Evolutionary conservation across 257 asterid species (phyloP).

Genomic region (Thymus quinquecostatus): DNA sequence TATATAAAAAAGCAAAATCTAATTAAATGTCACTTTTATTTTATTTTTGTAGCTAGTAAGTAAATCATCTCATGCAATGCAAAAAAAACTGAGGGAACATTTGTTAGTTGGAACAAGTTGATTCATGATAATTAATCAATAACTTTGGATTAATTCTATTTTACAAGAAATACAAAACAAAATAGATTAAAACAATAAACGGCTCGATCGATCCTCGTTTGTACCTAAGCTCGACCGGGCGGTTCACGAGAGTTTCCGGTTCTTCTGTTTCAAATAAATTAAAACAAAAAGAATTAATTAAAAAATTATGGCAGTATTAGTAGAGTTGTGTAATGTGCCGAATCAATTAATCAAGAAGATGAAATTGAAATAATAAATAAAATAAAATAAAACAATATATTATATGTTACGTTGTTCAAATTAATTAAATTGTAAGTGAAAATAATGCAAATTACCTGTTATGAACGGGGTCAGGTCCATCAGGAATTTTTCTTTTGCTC

Average conservation of each 20-base stretch:
- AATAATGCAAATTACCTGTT: constrained; percentile 55
- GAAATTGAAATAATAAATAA: neutral
- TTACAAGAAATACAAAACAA: constrained; percentile 37
- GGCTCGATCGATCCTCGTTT: neutral
- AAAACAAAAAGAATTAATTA: neutral
- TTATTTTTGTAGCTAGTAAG: neutral
- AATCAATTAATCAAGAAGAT: neutral
- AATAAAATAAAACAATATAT: too few relatives aligned
- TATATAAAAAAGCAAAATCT: constrained; percentile 9
- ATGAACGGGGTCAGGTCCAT: constrained; percentile 92
- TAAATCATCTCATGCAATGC: too few relatives aligned
- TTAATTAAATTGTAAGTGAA: neutral
- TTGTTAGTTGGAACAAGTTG: neutral
- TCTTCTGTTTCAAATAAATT: constrained; percentile 47
- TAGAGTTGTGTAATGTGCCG: neutral
- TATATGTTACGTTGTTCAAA: too few relatives aligned
- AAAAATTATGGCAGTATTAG: neutral
- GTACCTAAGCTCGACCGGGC: constrained; percentile 62
- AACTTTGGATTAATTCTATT: constrained; percentile 25
- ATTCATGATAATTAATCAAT: constrained; percentile 32
- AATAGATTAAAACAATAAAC: neutral
- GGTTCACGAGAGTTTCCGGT: constrained; percentile 67
- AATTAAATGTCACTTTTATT: neutral
- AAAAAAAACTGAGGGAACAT: constrained; percentile 5
- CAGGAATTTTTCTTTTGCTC: constrained; percentile 75